Conservation (phyloP, 495 filamentous ascomycete species). For the Daldinia bambusicola region DNA sequence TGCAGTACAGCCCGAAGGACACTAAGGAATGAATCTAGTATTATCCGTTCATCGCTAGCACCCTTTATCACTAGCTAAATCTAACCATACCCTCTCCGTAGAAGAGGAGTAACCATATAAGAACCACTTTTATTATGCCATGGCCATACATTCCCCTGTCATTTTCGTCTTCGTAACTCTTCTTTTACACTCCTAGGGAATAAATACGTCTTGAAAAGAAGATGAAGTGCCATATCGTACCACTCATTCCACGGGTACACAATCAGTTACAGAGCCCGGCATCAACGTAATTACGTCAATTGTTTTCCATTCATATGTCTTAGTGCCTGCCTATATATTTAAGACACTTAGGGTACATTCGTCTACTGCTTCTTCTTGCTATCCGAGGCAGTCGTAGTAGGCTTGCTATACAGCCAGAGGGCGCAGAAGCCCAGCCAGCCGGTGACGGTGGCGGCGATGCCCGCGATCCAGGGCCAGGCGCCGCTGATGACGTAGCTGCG, state of each 20-base stretch:
- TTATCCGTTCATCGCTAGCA: not conserved
- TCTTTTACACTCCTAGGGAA: too few relatives aligned
- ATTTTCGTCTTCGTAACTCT: not conserved
- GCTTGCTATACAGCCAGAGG: slow-evolving; percentile 89
- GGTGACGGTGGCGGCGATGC: slow-evolving; percentile 81
- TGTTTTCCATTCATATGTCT: slow-evolving; percentile 31
- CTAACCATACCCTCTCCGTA: not conserved
- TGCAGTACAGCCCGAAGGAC: too few relatives aligned
- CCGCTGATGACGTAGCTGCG: slow-evolving; percentile 88
- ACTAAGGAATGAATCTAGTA: too few relatives aligned
- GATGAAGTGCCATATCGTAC: not conserved
- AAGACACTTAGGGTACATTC: slow-evolving; percentile 2
- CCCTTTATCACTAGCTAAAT: not conserved
- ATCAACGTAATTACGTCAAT: slow-evolving; percentile 8
- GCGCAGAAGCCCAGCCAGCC: slow-evolving; percentile 88
- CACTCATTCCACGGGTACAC: not conserved
- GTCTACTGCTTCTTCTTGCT: slow-evolving; percentile 79
- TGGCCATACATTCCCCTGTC: not conserved
- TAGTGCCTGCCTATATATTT: slow-evolving; percentile 3
- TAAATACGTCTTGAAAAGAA: not conserved
- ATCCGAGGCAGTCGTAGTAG: slow-evolving; percentile 61
- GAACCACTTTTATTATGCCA: not conserved
- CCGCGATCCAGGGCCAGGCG: slow-evolving; percentile 95
- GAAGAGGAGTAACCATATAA: not conserved
- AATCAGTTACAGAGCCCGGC: not conserved